These are phyloP conservation scores for Lumnitzera littorea DNA, from an alignment of 345 rosid species.

Conservation along the genomic window DNA sequence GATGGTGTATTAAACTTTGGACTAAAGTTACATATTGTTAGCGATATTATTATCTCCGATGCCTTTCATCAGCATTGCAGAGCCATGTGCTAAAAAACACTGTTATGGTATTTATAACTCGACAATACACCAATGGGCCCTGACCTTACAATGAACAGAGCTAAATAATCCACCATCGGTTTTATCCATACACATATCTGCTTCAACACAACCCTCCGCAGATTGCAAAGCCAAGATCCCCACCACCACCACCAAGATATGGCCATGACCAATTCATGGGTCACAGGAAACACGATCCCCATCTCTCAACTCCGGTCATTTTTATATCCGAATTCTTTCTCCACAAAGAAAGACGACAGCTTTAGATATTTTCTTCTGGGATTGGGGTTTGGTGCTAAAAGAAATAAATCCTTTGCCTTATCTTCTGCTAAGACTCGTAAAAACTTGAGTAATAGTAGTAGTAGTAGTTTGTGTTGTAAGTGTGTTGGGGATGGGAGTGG, in stretches of 20 bases:
- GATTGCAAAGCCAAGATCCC: background rate
- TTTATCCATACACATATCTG: conserved; percentile 6
- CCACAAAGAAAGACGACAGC: conserved; percentile 20
- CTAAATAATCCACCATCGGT: background rate
- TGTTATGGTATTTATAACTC: too few relatives aligned
- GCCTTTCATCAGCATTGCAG: too few relatives aligned
- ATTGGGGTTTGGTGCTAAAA: conserved; percentile 8
- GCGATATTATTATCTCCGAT: too few relatives aligned
- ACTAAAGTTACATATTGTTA: too few relatives aligned
- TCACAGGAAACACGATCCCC: conserved; percentile 29
- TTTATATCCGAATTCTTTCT: conserved; percentile 21
- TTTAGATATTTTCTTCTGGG: conserved; percentile 26
- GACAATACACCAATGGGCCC: too few relatives aligned
- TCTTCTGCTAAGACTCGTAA: conserved; percentile 21
- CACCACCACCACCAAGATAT: conserved; percentile 8
- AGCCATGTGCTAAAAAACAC: too few relatives aligned
- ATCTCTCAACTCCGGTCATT: conserved; percentile 30
- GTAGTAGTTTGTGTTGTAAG: conserved; percentile 15
- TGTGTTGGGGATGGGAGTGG: conserved; percentile 4
- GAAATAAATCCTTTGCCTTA: conserved; percentile 8
- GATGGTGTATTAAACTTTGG: too few relatives aligned
- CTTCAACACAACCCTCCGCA: background rate
- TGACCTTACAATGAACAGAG: background rate
- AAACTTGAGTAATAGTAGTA: conserved; percentile 24
- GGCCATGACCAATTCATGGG: conserved; percentile 36